These are phyloP conservation scores for Xylaria sp. DNA, from an alignment of 2,329 filamentous ascomycete species.

Conservation along the genomic window DNA sequence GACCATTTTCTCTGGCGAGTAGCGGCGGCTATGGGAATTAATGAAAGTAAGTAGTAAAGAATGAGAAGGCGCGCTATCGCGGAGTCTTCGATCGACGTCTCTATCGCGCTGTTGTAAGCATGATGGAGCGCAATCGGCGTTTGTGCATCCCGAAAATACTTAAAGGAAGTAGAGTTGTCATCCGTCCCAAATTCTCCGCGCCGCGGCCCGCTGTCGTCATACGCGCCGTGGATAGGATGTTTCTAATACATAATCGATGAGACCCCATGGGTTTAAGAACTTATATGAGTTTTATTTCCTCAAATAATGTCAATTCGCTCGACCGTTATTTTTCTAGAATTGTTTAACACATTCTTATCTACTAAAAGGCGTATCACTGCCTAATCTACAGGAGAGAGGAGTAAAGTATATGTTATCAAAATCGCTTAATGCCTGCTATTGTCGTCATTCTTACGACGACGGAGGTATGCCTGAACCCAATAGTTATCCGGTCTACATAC, in stretches of 20 bases:
- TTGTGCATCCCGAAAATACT: slow-evolving; percentile 2
- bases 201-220: not conserved
- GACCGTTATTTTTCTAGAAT: not conserved
- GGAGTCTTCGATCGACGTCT: not conserved
- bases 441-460: slow-evolving; percentile 29
- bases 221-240: not conserved
- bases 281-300: not conserved
- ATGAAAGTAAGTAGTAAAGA: not conserved
- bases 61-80: slow-evolving; percentile 11
- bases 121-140: slow-evolving; percentile 18
- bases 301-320: not conserved
- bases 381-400: too few relatives aligned
- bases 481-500: too few relatives aligned
- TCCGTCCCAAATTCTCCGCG: slow-evolving; percentile 12
- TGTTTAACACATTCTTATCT: not conserved
- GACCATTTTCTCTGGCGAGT: slow-evolving; percentile 45
- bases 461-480: not conserved
- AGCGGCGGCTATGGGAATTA: not conserved
- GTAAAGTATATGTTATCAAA: too few relatives aligned
- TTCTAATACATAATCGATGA: not conserved
- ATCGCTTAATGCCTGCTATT: too few relatives aligned
- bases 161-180: not conserved
- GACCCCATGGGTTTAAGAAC: not conserved
- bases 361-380: not conserved
- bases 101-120: slow-evolving; percentile 18